Evolutionary conservation across 495 filamentous ascomycete genomes (phyloP).

Genomic region (Penicillium tannophilum): DNA sequence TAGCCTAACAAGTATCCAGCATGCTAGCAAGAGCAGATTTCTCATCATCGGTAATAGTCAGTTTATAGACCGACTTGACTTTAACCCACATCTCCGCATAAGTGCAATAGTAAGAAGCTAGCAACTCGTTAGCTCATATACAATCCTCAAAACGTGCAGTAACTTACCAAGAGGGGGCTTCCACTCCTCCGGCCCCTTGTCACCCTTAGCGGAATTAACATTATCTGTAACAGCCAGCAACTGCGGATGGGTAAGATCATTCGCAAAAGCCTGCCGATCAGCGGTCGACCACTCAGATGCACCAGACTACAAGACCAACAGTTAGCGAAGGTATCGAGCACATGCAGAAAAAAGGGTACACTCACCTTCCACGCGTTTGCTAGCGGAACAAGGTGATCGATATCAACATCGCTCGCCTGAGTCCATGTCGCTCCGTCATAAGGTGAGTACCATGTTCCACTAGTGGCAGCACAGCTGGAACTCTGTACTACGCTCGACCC

Average conservation of each 20-base stretch:
- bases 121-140: slow-evolving; percentile 1
- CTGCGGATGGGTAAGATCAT: not conserved
- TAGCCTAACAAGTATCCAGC: slow-evolving; percentile 61
- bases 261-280: not conserved
- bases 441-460: slow-evolving; percentile 63
- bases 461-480: slow-evolving; percentile 54
- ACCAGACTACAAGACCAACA: not conserved
- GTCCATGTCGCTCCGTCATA: slow-evolving; percentile 75
- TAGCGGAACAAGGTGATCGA: slow-evolving; percentile 76
- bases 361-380: slow-evolving; percentile 72
- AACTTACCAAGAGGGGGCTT: not conserved
- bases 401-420: slow-evolving; percentile 64
- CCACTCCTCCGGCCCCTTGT: not conserved
- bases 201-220: not conserved
- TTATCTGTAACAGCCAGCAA: not conserved
- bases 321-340: not conserved
- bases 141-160: not conserved
- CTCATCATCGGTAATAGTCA: slow-evolving; percentile 62
- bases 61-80: slow-evolving; percentile 63
- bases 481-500: slow-evolving; percentile 55
- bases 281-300: not conserved
- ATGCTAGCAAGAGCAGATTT: slow-evolving; percentile 64
- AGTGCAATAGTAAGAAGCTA: slow-evolving; percentile 68
- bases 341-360: not conserved
- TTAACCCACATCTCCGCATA: slow-evolving; percentile 72